Conservation (phyloP, 306 rosid species). For the Lotus japonicus region DNA sequence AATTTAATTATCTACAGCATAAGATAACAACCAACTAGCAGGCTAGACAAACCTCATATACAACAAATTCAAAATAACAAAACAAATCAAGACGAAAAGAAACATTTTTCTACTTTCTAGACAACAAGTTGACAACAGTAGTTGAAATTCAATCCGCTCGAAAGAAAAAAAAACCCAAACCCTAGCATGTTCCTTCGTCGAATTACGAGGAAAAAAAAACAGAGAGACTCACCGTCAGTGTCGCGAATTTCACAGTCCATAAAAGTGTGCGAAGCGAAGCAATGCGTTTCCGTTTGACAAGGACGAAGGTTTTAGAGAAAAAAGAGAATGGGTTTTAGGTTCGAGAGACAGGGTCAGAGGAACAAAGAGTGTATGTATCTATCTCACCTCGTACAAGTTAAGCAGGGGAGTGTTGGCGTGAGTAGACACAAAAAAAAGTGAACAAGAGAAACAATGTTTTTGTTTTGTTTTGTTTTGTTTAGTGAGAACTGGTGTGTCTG, state of each 20-base stretch:
- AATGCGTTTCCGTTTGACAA: neutral
- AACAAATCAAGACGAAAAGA: neutral
- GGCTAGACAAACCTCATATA: neutral
- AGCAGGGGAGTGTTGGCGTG: neutral
- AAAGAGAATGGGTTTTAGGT: slow-evolving; percentile 7
- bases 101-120: too few species aligned
- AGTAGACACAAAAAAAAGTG: neutral
- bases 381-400: neutral
- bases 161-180: neutral
- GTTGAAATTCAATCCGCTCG: too few species aligned
- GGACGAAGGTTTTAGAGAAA: slow-evolving; percentile 11
- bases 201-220: neutral
- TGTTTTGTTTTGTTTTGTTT: too few species aligned
- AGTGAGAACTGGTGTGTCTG: neutral
- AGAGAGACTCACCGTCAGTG: slow-evolving; percentile 32
- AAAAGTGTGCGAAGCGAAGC: neutral
- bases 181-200: neutral
- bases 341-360: neutral
- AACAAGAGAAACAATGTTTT: neutral
- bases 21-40: neutral
- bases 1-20: neutral
- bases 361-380: neutral
- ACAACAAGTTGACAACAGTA: too few species aligned
- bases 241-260: slow-evolving; percentile 27
- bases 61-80: neutral